Percentiles rank a stretch among this genome's conserved stretches.
phyloP scores from a whole-genome alignment of 78 protist genomes.

The Diacronema lutheri region DNA sequence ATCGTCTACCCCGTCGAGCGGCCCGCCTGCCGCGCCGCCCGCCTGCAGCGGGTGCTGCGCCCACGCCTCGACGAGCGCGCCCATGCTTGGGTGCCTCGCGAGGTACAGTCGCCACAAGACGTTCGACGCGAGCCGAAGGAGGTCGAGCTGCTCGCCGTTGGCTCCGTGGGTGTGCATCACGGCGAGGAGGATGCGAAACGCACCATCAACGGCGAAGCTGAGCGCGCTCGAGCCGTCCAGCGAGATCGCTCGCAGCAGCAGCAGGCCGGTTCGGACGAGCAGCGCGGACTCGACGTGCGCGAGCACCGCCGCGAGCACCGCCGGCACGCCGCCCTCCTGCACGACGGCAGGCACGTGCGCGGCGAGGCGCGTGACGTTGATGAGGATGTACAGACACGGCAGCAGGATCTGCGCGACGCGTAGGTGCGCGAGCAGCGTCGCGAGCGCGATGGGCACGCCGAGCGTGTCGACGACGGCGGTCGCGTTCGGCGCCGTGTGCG shows the following conservation, averaged over 20 bases:
- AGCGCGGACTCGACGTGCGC: not conserved
- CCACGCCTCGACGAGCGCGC: too few species aligned
- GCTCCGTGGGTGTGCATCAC: not conserved
- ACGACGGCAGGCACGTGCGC: not conserved
- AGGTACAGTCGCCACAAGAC: too few species aligned
- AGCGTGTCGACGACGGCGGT: not conserved
- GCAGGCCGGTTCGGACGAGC: not conserved
- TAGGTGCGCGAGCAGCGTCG: not conserved
- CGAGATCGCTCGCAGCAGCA: not conserved
- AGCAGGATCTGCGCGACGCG: not conserved
- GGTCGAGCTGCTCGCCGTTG: not conserved
- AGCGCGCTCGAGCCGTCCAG: not conserved
- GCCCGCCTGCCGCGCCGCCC: too few species aligned
- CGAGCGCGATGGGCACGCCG: not conserved
- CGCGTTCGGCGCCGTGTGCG: not conserved
- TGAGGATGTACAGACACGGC: not conserved
- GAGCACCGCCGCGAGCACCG: not conserved
- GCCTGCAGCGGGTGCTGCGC: too few species aligned
- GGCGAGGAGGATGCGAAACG: not conserved
- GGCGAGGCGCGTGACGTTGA: not conserved
- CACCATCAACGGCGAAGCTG: not conserved
- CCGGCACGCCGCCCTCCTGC: conserved; percentile 8
- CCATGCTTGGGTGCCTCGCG: too few species aligned
- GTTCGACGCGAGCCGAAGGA: too few species aligned
- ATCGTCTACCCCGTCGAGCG: too few species aligned